phyloP scores from a whole-genome alignment of 2,329 filamentous ascomycete species.

The Aspergillus eucalypticola region DNA sequence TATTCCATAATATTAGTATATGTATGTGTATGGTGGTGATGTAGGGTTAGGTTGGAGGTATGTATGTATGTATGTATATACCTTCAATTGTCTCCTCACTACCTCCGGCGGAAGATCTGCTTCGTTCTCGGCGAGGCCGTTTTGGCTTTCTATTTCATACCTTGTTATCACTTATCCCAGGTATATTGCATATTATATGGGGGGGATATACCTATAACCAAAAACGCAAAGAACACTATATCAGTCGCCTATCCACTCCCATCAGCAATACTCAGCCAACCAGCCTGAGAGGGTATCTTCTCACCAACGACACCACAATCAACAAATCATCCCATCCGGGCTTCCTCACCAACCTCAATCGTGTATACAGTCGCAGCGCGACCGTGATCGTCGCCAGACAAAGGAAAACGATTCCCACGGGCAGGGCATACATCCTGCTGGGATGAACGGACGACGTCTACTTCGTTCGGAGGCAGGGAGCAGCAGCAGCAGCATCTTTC shows the following conservation, averaged over 20 bases:
- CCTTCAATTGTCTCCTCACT: conserved; percentile 23
- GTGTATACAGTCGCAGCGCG: conserved; percentile 25
- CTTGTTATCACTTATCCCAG: conserved; percentile 5
- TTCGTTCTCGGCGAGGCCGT: conserved; percentile 26
- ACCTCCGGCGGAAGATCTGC: conserved; percentile 3
- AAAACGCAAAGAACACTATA: conserved; percentile 15
- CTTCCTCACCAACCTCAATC: conserved; percentile 24
- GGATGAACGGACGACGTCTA: not conserved
- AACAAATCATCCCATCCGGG: conserved; percentile 33
- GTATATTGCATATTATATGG: not conserved
- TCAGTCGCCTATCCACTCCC: conserved; percentile 11
- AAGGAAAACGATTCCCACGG: conserved; percentile 23
- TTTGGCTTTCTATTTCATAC: conserved; percentile 17
- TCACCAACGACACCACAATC: conserved; percentile 25
- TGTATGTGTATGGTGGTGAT: no score
- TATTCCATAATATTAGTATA: no score
- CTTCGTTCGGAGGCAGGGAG: not conserved
- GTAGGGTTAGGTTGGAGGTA: no score
- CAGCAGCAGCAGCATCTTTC: not conserved
- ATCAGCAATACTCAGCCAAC: conserved; percentile 1
- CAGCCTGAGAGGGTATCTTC: not conserved
- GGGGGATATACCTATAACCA: conserved; percentile 15
- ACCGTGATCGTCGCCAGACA: conserved; percentile 23
- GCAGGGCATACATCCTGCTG: conserved; percentile 26
- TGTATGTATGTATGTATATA: conserved; percentile 7